Base-by-base conservation (phyloP, 345 rosid species). In the Sonneratia alba region DNA sequence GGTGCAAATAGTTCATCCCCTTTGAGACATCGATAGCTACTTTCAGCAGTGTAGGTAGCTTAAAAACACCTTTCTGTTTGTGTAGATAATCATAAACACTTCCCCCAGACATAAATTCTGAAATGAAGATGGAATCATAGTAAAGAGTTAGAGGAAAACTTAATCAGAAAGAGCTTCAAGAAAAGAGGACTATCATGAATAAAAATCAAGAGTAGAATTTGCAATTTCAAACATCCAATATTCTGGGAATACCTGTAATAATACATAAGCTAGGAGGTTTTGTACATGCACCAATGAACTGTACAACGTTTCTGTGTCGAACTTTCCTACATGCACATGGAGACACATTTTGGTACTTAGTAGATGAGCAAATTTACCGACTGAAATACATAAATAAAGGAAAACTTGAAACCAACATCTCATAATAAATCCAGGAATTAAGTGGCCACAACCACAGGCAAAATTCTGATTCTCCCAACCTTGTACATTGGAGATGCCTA, bases 101-200 rank as follows among this genome's bases (percentile, higher is more conserved):
- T 40, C 79, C 79, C 56, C 79, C 79, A 38, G 76, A 73, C 79
- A 77, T 77, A 65, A 72, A 77, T 69, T 77, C 79, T 77, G 76
- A 56, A 36, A 15, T 18, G 38, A 53, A 72, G 70, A 61, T 32
- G 2, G 66, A 67, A 59, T 43, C 51, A 66, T 21, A 38, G 16
- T 27, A 12, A 70, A 65, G 47, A 22, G 15, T 27, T 68, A n/a
- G 8, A 59, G 59, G 47, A 68, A 9, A 24, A 63, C 36, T 48
- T 32, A 32, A 67, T 47, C 38, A 21, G 18, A 49, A 21, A 72
- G 10, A 64, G 45, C 13, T 18, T 42, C 7, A 13, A 36, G 59
- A 5, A 7, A 62, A 36, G 57, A 59, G 55, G 40, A 67, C 14
- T 68, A 47, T 0, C 21, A 7, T 59, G 34, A 61, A n/a, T 55